phyloP scores from a whole-genome alignment of 2,329 filamentous ascomycete species.

The Aciculosporium take region DNA sequence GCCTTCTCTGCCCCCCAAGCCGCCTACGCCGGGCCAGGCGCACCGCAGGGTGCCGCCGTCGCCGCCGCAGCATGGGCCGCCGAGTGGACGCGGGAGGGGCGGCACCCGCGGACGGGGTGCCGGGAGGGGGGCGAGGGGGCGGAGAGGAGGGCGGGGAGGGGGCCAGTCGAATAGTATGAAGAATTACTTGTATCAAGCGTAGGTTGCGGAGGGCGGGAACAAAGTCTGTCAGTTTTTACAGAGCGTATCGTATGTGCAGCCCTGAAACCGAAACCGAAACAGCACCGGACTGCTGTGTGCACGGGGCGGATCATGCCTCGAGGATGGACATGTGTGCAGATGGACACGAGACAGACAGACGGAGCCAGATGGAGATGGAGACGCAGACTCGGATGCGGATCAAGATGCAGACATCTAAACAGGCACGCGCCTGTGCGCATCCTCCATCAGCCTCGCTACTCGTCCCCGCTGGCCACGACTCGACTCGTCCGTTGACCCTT shows the following conservation, averaged over 20 bases:
- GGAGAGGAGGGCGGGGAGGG: slow-evolving; percentile 8
- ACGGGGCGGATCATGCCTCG: background rate
- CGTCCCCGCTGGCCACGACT: too few relatives aligned
- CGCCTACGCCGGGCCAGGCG: slow-evolving; percentile 13
- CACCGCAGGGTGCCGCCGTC: slow-evolving; percentile 15
- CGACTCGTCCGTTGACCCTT: too few relatives aligned
- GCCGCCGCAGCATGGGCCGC: slow-evolving; percentile 3
- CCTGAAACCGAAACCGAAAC: background rate
- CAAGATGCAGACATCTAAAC: too few relatives aligned
- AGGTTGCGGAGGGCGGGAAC: background rate
- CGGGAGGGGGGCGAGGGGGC: slow-evolving; percentile 13
- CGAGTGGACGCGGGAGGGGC: slow-evolving; percentile 11
- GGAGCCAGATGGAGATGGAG: too few relatives aligned
- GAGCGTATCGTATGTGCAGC: too few relatives aligned
- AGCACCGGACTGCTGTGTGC: background rate
- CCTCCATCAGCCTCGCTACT: too few relatives aligned
- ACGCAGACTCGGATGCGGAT: too few relatives aligned
- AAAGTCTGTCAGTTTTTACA: too few relatives aligned
- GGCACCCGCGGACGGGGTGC: slow-evolving; percentile 15
- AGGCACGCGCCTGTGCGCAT: too few relatives aligned
- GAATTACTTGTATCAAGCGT: too few relatives aligned
- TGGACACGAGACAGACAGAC: slow-evolving; percentile 4
- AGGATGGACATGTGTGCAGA: background rate
- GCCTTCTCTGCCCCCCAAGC: slow-evolving; percentile 17
- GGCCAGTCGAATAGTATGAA: too few relatives aligned